Base-by-base conservation (phyloP, 1,139 yeast genomes). In the Pichia sp. region DNA sequence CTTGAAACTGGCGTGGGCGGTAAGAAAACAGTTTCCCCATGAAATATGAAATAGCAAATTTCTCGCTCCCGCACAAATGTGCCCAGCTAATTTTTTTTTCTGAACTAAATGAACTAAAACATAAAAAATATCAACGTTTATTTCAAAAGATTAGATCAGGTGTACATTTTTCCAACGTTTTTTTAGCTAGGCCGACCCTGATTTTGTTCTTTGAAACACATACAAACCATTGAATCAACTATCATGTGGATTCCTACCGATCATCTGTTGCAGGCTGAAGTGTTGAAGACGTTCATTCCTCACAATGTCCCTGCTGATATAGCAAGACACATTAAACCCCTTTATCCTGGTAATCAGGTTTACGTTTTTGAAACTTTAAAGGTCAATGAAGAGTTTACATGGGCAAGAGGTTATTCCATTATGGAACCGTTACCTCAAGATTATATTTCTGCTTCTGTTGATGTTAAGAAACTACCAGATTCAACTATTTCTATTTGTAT, bases 321-420 rank as follows among this genome's bases (percentile, higher is more conserved):
- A 13, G 42, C 42, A 7, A 14, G 22, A 39, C n/a, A 39, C 8
- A 6, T 39, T 25, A 36, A 18, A 5, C 41, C 41, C 22, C 25
- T 88, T 51, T 84, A 82, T 63, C 84, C 89, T 25, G 96, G 96
- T 39, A 96, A 89, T 65, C 87, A 84, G 58, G 82, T 87, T 33
- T 87, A 79, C 66, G 73, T 87, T 38, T 87, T 89, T 63, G 96
- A 89, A 67, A 74, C 83, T 33, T 79, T 78, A 3, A 36, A 31
- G 3, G 28, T 30, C 14, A 45, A 38, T 14, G 34, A 46, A 10
- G 30, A 22, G 9, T 42, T 51, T 10, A 39, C 47, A 34, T 88
- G 96, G 96, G 90, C 84, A 39, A 76, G 96, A 62, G 96, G 91
- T 22, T 87, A 88, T 66, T 75, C 80, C 6, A 72, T 81, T 44